Base-by-base conservation (phyloP, 805 yeast genomes). In the Saccharomycopsis microspora region DNA sequence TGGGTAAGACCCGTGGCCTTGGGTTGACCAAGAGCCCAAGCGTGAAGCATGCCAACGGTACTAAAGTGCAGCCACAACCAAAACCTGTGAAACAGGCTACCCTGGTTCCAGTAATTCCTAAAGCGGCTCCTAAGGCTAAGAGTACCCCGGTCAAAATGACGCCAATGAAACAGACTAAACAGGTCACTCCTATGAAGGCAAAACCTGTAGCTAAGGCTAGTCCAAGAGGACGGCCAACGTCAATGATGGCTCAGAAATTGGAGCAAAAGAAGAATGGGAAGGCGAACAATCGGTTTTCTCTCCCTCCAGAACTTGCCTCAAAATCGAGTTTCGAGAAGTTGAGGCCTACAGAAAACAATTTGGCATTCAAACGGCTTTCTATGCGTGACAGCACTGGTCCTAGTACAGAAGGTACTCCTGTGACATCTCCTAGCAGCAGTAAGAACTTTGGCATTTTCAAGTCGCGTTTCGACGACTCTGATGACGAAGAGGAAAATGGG, bases 321-420 rank as follows among this genome's bases (percentile, higher is more conserved):
- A 51, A 49, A 37, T 46, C 52, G n/a, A 51, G 54, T 44, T 51
- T 49, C 35, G 54, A 51, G 39, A 51, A 49, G 36, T 27, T 48
- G 4, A 45, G 52, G 32, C 45, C 45, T n/a, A 10, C 41, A 3
- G 43, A 42, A 5, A 48, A 44, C 19, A 46, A 44, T 35, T 10
- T 38, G 10, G 52, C 50, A 7, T 51, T 51, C 35, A 51, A 49
- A 32, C 29, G 52, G 19, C 48, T 43, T 33, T 51, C 54, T 5
- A 46, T 51, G 50, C 37, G 54, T 5, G 54, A 51, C 35, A 28
- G 36, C 28, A 29, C 37, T 33, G 44, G 5, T 33, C 7, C 36
- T 32, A 27, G 7, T 30, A 36, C 47, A 28, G 35, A n/a, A 11
- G 36, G 7, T 1, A 39, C 38, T n/a, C 8, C 19, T 32, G 34